A percentile compares a stretch with the other conserved stretches of the same genome.
Evolutionary conservation across 1,139 yeast species (phyloP).

Genomic region (Protomyces lactucae-debilis): DNA sequence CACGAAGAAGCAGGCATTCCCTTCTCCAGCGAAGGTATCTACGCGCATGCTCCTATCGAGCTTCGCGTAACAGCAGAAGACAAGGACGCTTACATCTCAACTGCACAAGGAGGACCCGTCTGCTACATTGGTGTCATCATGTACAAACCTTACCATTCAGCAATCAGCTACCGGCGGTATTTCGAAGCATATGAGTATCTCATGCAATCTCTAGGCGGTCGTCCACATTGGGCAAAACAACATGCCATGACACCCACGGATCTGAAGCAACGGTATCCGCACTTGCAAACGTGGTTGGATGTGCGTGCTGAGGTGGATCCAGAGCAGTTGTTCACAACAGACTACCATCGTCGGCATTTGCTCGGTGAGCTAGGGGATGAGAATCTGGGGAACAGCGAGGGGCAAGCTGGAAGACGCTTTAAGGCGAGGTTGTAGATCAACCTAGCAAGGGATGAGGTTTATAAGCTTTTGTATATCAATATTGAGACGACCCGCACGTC

Average conservation of each 20-base stretch:
- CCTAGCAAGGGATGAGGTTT: neutral
- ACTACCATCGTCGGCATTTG: constrained; percentile 26
- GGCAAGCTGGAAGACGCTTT: constrained; percentile 20
- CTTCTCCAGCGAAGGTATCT: constrained; percentile 56
- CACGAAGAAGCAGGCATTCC: constrained; percentile 59
- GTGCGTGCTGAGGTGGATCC: constrained; percentile 72
- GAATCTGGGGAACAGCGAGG: neutral
- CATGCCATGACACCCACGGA: constrained; percentile 54
- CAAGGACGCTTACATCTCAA: constrained; percentile 44
- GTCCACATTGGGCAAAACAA: constrained; percentile 99
- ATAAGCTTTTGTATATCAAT: neutral
- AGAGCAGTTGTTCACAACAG: constrained; percentile 59
- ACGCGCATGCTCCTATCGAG: constrained; percentile 92
- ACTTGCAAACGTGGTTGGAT: constrained; percentile 52
- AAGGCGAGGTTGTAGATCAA: constrained; percentile 9
- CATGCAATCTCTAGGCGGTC: constrained; percentile 74
- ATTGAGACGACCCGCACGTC: neutral
- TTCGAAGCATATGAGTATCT: constrained; percentile 74
- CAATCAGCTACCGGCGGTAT: constrained; percentile 76
- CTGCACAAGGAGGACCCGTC: constrained; percentile 53
- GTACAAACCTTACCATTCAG: constrained; percentile 81
- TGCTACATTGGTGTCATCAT: constrained; percentile 88
- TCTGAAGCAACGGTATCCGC: constrained; percentile 39
- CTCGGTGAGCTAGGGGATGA: constrained; percentile 1
- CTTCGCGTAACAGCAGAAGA: constrained; percentile 59